Percentiles rank a stretch among this genome's conserved stretches.
Evolutionary conservation across 2,329 filamentous ascomycete species (phyloP).

Genomic region (Phialocephala sp.): DNA sequence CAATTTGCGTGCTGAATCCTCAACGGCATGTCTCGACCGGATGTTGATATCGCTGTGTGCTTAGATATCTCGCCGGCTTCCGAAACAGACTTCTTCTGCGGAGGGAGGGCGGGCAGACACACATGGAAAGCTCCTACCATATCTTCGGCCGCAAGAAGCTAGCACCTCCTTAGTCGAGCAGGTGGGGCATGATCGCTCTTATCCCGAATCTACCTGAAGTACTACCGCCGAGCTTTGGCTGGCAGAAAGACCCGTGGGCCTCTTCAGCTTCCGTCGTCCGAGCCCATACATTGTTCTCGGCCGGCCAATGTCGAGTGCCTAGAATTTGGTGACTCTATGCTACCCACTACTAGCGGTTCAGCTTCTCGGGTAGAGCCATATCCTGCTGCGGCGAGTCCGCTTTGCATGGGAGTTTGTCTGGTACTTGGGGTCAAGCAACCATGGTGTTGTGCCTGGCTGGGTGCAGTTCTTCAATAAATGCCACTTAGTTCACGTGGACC

Average conservation of each 20-base stretch:
- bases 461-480: not conserved
- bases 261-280: not conserved
- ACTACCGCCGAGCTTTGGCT: not conserved
- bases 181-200: not conserved
- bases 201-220: not conserved
- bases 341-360: not conserved
- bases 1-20: not conserved
- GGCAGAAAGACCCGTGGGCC: not conserved
- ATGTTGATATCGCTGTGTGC: not conserved
- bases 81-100: not conserved
- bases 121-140: not conserved
- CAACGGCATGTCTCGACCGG: not conserved
- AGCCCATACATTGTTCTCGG: constrained; percentile 1
- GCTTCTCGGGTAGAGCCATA: not conserved
- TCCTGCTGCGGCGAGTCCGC: not conserved
- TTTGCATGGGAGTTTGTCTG: not conserved
- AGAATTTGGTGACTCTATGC: not conserved
- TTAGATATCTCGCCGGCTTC: not conserved
- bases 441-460: constrained; percentile 1
- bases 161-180: not conserved
- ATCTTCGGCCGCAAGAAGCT: not conserved
- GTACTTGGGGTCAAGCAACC: not conserved
- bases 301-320: not conserved
- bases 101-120: not conserved
- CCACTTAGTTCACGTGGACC: not conserved